phyloP scores from a whole-genome alignment of 31 red algal species.

The Asparagopsis taxiformis region DNA sequence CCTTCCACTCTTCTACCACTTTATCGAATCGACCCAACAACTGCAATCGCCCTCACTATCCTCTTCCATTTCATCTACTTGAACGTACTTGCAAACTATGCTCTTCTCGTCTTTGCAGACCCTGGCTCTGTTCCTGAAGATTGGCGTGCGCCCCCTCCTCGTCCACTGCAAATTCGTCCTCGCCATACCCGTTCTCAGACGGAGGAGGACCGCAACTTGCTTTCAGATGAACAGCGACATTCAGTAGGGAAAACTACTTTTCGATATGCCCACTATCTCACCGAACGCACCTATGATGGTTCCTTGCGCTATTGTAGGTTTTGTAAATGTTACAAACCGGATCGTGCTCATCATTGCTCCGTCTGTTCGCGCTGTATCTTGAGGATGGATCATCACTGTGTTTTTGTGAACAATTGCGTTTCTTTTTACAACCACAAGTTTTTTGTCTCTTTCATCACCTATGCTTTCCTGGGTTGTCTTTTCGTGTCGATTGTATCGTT shows the following conservation, averaged over 20 bases:
- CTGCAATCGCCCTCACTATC: constrained; percentile 22
- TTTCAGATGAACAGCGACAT: not conserved
- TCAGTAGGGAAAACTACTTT: constrained; percentile 3
- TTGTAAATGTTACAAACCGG: constrained; percentile 78
- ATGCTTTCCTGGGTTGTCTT: constrained; percentile 73
- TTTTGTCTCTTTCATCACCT: constrained; percentile 82
- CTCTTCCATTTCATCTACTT: constrained; percentile 69
- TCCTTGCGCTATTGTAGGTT: constrained; percentile 66
- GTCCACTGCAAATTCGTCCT: not conserved
- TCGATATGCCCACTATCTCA: constrained; percentile 48
- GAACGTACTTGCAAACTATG: constrained; percentile 64
- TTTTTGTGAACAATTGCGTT: constrained; percentile 88
- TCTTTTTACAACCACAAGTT: constrained; percentile 96
- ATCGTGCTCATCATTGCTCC: constrained; percentile 88
- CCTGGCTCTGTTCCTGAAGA: constrained; percentile 67
- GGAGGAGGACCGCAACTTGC: constrained; percentile 7
- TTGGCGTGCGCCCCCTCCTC: constrained; percentile 59
- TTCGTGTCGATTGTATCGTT: constrained; percentile 52
- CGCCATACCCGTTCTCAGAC: not conserved
- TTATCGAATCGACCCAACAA: constrained; percentile 16
- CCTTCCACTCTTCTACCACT: constrained; percentile 70
- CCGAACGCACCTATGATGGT: constrained; percentile 57
- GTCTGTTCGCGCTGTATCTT: constrained; percentile 79
- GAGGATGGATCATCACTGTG: constrained; percentile 96
- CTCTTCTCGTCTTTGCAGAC: constrained; percentile 61